Conservation (phyloP, 1,284 basidiomycete genomes). For the Coniferiporia sulphurascens region DNA sequence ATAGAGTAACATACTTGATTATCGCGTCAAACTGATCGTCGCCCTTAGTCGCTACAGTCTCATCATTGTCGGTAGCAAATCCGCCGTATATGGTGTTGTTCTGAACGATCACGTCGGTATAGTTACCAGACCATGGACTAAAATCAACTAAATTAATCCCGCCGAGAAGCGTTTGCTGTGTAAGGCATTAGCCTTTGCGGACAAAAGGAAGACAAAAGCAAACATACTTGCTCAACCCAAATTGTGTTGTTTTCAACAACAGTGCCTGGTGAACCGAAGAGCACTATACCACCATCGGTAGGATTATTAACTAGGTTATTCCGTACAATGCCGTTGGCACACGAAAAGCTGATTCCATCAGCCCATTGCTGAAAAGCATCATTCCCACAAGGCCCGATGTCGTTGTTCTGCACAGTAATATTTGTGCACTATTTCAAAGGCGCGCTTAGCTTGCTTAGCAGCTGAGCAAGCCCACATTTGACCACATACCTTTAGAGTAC, state of each 20-base stretch:
- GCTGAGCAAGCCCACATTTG: not conserved
- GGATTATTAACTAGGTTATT: constrained; percentile 71
- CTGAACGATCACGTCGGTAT: constrained; percentile 59
- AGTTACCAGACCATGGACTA: constrained; percentile 70
- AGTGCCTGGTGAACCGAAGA: constrained; percentile 79
- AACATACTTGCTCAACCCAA: constrained; percentile 57
- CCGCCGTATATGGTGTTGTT: constrained; percentile 70
- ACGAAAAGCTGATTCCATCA: constrained; percentile 80
- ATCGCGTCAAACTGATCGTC: constrained; percentile 54
- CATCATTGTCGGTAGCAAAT: constrained; percentile 47
- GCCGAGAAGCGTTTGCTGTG: constrained; percentile 63
- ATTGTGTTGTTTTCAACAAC: constrained; percentile 74
- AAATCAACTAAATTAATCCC: constrained; percentile 84
- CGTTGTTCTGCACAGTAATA: constrained; percentile 65
- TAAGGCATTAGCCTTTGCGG: not conserved
- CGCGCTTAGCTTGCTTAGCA: not conserved
- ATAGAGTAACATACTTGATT: constrained; percentile 51
- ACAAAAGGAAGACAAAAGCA: constrained; percentile 7
- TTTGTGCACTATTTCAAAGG: constrained; percentile 46
- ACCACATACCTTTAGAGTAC: constrained; percentile 38
- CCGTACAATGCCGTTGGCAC: constrained; percentile 57
- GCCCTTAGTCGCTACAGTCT: constrained; percentile 42
- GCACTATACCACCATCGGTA: constrained; percentile 79
- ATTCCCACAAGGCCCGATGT: constrained; percentile 71
- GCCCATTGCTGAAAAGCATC: constrained; percentile 72